Evolutionary conservation across 2,329 filamentous ascomycete species (phyloP).

Genomic region (Aurifilum marmelostoma): DNA sequence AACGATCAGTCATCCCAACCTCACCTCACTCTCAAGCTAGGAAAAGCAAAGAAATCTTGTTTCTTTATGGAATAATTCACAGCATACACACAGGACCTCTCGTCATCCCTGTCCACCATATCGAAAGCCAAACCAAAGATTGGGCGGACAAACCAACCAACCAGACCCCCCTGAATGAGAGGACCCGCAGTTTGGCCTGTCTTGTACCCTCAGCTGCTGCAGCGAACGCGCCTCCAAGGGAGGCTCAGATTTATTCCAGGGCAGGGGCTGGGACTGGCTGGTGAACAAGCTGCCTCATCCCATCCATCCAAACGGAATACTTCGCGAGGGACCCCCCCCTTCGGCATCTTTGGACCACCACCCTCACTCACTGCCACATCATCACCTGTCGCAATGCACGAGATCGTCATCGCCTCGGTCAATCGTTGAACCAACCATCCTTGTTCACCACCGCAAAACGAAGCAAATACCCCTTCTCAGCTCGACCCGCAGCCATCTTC

Average conservation of each 20-base stretch:
- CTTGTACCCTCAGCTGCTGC: neutral
- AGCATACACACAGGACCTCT: no score
- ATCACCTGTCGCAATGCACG: neutral
- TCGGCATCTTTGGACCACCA: slow-evolving; percentile 1
- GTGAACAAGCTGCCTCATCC: neutral
- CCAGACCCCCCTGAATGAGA: neutral
- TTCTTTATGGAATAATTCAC: no score
- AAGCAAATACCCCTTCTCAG: neutral
- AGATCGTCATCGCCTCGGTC: neutral
- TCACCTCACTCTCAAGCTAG: neutral
- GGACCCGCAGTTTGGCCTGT: slow-evolving; percentile 1
- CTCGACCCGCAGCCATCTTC: slow-evolving; percentile 18
- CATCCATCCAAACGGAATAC: slow-evolving; percentile 4
- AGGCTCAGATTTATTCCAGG: neutral
- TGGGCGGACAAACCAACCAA: neutral
- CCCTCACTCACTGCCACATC: slow-evolving; percentile 8
- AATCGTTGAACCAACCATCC: slow-evolving; percentile 6
- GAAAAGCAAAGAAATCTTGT: neutral
- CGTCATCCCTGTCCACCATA: neutral
- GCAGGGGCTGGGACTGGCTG: neutral
- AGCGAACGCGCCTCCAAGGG: neutral
- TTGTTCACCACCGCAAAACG: neutral
- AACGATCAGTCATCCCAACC: neutral
- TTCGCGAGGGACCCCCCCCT: slow-evolving; percentile 1
- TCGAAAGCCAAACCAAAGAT: neutral